These are phyloP conservation scores for Tolypocladium ovalisporum DNA, from an alignment of 2,329 filamentous ascomycete species.

Conservation along the genomic window DNA sequence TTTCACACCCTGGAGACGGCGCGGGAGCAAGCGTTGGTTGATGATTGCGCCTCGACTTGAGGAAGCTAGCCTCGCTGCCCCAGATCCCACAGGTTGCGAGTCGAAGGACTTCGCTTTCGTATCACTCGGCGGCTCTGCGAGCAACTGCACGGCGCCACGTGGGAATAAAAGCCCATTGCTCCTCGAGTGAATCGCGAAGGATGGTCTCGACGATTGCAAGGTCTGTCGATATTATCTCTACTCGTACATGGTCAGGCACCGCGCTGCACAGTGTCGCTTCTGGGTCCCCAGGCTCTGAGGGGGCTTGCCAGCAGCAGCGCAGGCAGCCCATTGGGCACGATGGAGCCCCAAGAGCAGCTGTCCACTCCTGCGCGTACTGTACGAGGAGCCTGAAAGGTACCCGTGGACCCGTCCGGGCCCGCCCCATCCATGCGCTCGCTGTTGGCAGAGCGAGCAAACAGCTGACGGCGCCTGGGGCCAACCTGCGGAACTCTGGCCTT, in stretches of 20 bases:
- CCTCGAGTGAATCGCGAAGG: neutral
- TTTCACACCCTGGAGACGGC: neutral
- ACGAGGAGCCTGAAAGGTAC: neutral
- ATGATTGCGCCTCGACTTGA: neutral
- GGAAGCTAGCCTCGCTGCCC: neutral
- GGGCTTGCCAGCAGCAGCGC: neutral
- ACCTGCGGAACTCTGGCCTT: neutral
- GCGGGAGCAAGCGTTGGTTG: neutral
- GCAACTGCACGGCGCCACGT: neutral
- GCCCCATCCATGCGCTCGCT: neutral
- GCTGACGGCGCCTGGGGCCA: neutral
- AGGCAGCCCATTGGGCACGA: neutral
- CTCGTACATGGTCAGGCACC: neutral
- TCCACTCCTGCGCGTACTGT: neutral
- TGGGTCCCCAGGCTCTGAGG: neutral
- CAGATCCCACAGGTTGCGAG: neutral
- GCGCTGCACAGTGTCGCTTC: neutral
- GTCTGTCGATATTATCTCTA: neutral
- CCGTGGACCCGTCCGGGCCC: neutral
- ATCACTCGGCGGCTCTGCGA: neutral
- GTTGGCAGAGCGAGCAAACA: neutral
- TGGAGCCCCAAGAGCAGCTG: too few species aligned
- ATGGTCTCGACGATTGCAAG: too few species aligned
- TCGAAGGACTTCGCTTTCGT: neutral
- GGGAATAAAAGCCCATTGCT: neutral